Evolutionary conservation across 2,329 filamentous ascomycete genomes (phyloP).

Genomic region (Aspergillus phoenicis): DNA sequence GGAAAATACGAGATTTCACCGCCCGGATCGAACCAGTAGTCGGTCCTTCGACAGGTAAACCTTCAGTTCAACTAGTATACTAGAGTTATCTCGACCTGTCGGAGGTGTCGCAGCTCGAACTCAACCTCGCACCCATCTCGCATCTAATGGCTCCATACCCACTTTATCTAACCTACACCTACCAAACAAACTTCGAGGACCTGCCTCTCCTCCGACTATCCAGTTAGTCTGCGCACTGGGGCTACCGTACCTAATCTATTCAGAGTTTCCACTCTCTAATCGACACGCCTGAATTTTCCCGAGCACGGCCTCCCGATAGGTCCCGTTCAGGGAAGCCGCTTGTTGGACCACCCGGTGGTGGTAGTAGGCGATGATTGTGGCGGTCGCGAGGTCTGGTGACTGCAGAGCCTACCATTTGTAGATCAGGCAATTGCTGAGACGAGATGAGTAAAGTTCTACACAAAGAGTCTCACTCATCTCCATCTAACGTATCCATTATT

Average conservation of each 20-base stretch:
- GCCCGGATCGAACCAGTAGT: too few relatives aligned
- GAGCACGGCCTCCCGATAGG: constrained; percentile 15
- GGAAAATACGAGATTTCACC: too few relatives aligned
- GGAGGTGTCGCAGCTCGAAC: neutral
- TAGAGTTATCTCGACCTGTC: too few relatives aligned
- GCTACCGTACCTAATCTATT: constrained; percentile 8
- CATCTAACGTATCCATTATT: neutral
- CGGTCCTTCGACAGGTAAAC: too few relatives aligned
- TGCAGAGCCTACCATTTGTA: neutral
- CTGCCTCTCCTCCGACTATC: neutral
- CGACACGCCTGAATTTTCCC: constrained; percentile 20
- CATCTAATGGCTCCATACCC: neutral
- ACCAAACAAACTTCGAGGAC: neutral
- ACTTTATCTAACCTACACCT: neutral
- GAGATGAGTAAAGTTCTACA: neutral
- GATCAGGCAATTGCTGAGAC: neutral
- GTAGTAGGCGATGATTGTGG: neutral
- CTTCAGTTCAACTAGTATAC: too few relatives aligned
- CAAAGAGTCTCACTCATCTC: neutral
- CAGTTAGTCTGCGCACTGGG: neutral
- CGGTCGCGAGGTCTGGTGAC: neutral
- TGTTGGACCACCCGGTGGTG: too few relatives aligned
- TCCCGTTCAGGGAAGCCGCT: neutral
- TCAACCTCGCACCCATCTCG: neutral
- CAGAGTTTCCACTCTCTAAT: constrained; percentile 16